Evolutionary conservation across 139 green algal genomes (phyloP).

Genomic region (Coccomyxa sp.): DNA sequence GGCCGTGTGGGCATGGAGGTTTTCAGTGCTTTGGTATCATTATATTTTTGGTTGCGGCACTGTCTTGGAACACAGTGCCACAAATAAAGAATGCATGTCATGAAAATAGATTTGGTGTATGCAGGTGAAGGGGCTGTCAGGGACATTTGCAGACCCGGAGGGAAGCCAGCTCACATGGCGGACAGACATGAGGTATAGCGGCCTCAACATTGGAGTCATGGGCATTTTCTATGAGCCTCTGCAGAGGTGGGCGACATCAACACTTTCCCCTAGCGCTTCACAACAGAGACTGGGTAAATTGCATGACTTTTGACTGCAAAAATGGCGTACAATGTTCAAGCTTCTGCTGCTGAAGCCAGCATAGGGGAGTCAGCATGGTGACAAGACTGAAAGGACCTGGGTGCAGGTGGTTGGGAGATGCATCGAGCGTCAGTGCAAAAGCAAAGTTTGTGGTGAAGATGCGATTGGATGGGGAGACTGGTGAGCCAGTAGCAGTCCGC

Average conservation of each 20-base stretch:
- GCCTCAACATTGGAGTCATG: constrained; percentile 24
- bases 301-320: too few species aligned
- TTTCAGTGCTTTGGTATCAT: too few species aligned
- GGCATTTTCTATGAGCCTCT: constrained; percentile 36
- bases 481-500: background rate
- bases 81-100: too few species aligned
- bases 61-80: too few species aligned
- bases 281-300: background rate
- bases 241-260: constrained; percentile 17
- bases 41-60: too few species aligned
- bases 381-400: too few species aligned
- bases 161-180: constrained; percentile 11
- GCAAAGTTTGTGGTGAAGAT: constrained; percentile 14
- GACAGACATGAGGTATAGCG: constrained; percentile 6
- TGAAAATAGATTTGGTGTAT: background rate
- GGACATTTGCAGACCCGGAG: background rate
- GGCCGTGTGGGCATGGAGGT: too few species aligned
- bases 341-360: too few species aligned
- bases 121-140: constrained; percentile 18
- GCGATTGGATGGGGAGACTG: constrained; percentile 8
- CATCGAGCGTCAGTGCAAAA: constrained; percentile 15
- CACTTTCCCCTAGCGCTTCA: background rate
- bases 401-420: constrained; percentile 30
- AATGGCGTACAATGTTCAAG: too few species aligned
- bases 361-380: too few species aligned